phyloP scores from a whole-genome alignment of 2,329 filamentous ascomycete genomes.

The Phaeoacremonium minimum region DNA sequence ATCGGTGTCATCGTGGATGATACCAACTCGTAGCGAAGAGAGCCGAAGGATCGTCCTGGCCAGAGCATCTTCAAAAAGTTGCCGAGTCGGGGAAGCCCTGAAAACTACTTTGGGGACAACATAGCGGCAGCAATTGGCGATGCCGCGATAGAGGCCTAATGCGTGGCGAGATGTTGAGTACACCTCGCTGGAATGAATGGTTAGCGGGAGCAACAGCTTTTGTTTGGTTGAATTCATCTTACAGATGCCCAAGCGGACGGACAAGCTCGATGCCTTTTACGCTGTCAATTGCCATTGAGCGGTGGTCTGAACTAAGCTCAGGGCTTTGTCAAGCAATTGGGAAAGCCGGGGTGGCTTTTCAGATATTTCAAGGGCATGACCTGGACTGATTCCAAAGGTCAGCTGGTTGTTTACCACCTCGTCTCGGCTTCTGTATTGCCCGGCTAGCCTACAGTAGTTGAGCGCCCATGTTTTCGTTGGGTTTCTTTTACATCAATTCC shows the following conservation, averaged over 20 bases:
- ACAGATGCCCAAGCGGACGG: slow-evolving; percentile 13
- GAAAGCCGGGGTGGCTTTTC: too few relatives aligned
- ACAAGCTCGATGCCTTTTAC: too few relatives aligned
- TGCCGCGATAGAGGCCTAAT: slow-evolving; percentile 41
- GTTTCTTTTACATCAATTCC: too few relatives aligned
- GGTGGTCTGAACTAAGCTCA: too few relatives aligned
- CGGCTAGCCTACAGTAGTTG: too few relatives aligned
- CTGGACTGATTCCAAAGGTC: too few relatives aligned
- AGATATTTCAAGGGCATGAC: too few relatives aligned
- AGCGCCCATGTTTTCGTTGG: too few relatives aligned
- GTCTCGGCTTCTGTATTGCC: too few relatives aligned
- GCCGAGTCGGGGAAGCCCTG: slow-evolving; percentile 8
- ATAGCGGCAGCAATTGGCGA: slow-evolving; percentile 42
- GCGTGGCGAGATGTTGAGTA: slow-evolving; percentile 41
- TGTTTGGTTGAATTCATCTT: not conserved
- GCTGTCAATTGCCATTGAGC: too few relatives aligned
- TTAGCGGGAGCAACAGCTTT: not conserved
- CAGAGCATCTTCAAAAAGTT: slow-evolving; percentile 31
- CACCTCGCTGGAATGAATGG: slow-evolving; percentile 30
- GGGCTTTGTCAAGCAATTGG: too few relatives aligned
- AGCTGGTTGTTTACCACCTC: too few relatives aligned
- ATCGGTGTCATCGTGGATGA: slow-evolving; percentile 37
- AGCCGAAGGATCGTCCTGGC: slow-evolving; percentile 34
- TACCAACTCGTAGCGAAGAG: slow-evolving; percentile 43
- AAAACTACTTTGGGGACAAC: slow-evolving; percentile 11